Base-by-base conservation (phyloP, 2,329 filamentous ascomycete genomes). In the Scolecobasidium constrictum region DNA sequence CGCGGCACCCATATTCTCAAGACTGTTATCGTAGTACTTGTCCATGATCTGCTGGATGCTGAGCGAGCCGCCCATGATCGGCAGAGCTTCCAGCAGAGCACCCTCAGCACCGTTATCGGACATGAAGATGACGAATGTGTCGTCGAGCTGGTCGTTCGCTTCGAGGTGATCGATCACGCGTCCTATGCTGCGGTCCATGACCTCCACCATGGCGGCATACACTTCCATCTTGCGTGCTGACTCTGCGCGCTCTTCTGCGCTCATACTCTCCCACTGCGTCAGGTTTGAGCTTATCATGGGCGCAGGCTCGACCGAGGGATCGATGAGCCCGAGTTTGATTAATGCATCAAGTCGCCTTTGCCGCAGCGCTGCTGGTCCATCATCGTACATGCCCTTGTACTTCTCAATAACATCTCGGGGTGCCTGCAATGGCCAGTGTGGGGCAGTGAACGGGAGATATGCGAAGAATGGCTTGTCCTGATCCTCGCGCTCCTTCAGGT, bases 51-150 rank as follows among this genome's bases (percentile, higher is more conserved):
- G 26, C 26, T 9, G 9, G 9, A 31, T 31, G n/a, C n/a, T 31
- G 9, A n/a, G n/a, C n/a, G n/a, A n/a, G n/a, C n/a, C n/a, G n/a
- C n/a, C n/a, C n/a, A n/a, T n/a, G n/a, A n/a, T n/a, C n/a, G n/a
- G n/a, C n/a, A n/a, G n/a, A n/a, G n/a, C n/a, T n/a, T n/a, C 74
- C 47, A 75, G 73, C 2, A 67, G 67, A 13, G 71, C 72, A 9
- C 75, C 75, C 49, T 78, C 75, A 11, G 75, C 75, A 2, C 75
- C 75, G 47, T 80, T 80, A 56, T 80, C 75, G 1, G 68, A 74
- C 62, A 79, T 71, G 64, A 81, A 80, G 52, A 71, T 68, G 40
- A 81, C 65, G 47, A 80, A 73, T 2, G 77, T 81, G 54, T 80
- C 78, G 48, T 81, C 76, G 1, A 75, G 62, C 52, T 81, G 75